Conservation (phyloP, 2,329 filamentous ascomycete species). For the Penicillium brevicompactum region DNA sequence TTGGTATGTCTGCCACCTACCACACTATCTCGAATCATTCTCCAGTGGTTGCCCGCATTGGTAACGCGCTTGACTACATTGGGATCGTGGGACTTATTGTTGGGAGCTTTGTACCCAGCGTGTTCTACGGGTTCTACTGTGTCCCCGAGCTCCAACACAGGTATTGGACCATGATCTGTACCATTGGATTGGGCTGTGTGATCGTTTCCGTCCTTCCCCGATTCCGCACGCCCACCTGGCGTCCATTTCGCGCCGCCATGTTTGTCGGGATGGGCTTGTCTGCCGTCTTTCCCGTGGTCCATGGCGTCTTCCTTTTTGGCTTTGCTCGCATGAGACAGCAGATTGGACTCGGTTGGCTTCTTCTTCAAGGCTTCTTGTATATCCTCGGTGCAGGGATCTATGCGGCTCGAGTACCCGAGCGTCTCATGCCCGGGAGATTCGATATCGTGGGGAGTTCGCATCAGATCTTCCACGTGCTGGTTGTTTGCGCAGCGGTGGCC, state of each 20-base stretch:
- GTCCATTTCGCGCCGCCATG: slow-evolving; percentile 84
- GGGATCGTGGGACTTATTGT: slow-evolving; percentile 92
- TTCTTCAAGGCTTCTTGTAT: slow-evolving; percentile 80
- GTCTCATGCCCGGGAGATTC: slow-evolving; percentile 73
- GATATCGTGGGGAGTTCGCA: slow-evolving; percentile 94
- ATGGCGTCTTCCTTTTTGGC: slow-evolving; percentile 72
- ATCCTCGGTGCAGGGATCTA: slow-evolving; percentile 84
- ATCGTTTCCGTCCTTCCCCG: slow-evolving; percentile 75
- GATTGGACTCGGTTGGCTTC: slow-evolving; percentile 79
- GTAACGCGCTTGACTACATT: slow-evolving; percentile 92
- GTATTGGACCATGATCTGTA: slow-evolving; percentile 79
- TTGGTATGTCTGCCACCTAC: slow-evolving; percentile 81
- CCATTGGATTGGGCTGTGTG: slow-evolving; percentile 75
- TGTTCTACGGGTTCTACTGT: slow-evolving; percentile 86
- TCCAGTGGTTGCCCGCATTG: slow-evolving; percentile 72
- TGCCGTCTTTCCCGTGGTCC: slow-evolving; percentile 78
- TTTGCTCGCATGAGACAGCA: slow-evolving; percentile 65
- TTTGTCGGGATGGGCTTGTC: slow-evolving; percentile 86
- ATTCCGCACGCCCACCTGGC: slow-evolving; percentile 81
- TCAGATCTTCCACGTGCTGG: slow-evolving; percentile 92
- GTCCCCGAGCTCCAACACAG: slow-evolving; percentile 63
- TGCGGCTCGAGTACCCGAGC: slow-evolving; percentile 81
- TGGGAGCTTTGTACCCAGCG: slow-evolving; percentile 83
- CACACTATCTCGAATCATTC: slow-evolving; percentile 88
- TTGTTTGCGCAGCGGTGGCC: slow-evolving; percentile 76